These are phyloP conservation scores for Puccinia hordei DNA, from an alignment of 1,284 basidiomycete genomes.

Conservation along the genomic window DNA sequence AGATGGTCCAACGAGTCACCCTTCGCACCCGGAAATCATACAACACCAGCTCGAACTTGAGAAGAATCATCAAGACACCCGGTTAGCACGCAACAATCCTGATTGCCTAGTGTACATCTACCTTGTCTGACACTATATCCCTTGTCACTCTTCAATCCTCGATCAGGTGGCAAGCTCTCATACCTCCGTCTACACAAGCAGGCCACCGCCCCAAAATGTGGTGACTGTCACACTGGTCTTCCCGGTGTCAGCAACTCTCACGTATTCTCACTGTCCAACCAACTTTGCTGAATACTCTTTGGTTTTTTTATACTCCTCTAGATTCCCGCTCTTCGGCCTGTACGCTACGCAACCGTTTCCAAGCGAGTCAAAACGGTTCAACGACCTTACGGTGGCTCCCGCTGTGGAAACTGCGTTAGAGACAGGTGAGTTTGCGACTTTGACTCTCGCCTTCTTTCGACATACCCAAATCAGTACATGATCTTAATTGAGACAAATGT, in stretches of 20 bases:
- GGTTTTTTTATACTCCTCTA: not conserved
- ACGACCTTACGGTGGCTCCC: conserved; percentile 90
- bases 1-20: conserved; percentile 97
- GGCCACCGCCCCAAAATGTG: conserved; percentile 60
- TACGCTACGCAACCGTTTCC: conserved; percentile 83
- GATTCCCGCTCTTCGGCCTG: conserved; percentile 84
- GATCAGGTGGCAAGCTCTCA: conserved; percentile 54
- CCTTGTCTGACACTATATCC: not conserved
- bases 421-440: conserved; percentile 69
- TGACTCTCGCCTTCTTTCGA: not conserved
- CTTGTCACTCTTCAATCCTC: not conserved
- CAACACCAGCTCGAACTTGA: conserved; percentile 96
- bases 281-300: not conserved
- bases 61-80: conserved; percentile 95
- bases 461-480: not conserved
- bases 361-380: conserved; percentile 93
- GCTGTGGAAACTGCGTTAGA: conserved; percentile 88
- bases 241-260: conserved; percentile 66
- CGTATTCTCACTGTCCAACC: not conserved
- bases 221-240: conserved; percentile 84
- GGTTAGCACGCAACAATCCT: conserved; percentile 30
- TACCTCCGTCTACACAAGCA: conserved; percentile 52
- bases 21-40: conserved; percentile 98
- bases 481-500: not conserved
- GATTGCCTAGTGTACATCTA: not conserved